Base-by-base conservation (phyloP, 2,329 filamentous ascomycete species). In the Rugonectria rugulosa region DNA sequence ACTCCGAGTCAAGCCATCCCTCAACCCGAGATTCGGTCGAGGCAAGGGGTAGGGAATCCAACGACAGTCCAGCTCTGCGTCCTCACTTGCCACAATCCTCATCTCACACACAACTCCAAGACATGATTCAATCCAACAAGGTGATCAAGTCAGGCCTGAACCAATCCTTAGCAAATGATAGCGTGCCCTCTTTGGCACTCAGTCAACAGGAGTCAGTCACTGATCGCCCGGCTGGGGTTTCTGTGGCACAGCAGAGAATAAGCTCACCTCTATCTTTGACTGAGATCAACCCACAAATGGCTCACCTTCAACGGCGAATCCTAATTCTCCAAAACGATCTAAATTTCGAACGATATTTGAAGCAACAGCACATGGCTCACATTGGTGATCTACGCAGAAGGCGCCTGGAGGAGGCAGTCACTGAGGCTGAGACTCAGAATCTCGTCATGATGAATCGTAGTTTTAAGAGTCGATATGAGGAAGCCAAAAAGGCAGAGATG, bases 341-440 rank as follows among this genome's bases (percentile, higher is more conserved):
- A 37, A 90, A 89, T 61, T 95, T 94, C 67, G 91, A 95, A 71
- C 82, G 89, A 21, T 94, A 92, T 72, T 81, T 94, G 66, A 94
- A 93, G 69, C 86, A 92, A 61, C 91, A 95, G 67, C 91, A 94
- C 70, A 84, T 93, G 62, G 84, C 88, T 2, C 90, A 94, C 56
- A 93, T 95, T 68, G 90, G 90, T 1, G 89, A 91, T 66, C 75
- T 95, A 36, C 88, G 90, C 63, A 82, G 89, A 12, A 87, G 87
- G 59, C 88, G 92, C 55, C 85, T 94, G 60, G 85, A 85, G 61
- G 89, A 93, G 70, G 89, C 89, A 7, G 89, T 90, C 2, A 88
- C 86, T 1, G 91, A 94, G 69, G 90, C 91, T 1, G 90, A 95
- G 68, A 92, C 89, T 2, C 90, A 94, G 62, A 92, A 92, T 48